Conservation (phyloP, 169 alveolate genomes). For the Cyclospora cayetanensis region DNA sequence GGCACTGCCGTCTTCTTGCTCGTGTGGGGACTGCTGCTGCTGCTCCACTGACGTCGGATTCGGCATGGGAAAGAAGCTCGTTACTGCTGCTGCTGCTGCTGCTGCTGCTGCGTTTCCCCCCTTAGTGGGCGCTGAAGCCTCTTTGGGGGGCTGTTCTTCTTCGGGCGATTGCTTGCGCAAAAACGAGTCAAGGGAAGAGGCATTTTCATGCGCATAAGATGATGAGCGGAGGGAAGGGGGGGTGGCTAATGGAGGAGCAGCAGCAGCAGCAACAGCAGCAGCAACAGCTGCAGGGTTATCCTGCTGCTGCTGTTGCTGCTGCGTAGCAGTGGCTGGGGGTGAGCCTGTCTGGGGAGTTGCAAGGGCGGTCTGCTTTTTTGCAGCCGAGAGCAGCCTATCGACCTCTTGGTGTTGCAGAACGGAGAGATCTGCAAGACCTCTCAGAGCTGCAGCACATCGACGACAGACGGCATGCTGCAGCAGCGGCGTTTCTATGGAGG, state of each 20-base stretch:
- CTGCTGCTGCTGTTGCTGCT: slow-evolving; percentile 5
- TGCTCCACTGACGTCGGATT: background rate
- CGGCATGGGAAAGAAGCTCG: too few species aligned
- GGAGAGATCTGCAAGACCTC: slow-evolving; percentile 54
- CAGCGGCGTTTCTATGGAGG: slow-evolving; percentile 64
- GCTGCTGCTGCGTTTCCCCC: background rate
- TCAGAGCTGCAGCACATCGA: slow-evolving; percentile 65
- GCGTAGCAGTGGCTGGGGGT: too few species aligned
- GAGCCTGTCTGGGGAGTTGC: too few species aligned
- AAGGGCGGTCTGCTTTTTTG: slow-evolving; percentile 31
- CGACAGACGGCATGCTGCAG: slow-evolving; percentile 66
- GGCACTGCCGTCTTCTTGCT: slow-evolving; percentile 17
- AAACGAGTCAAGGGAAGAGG: too few species aligned
- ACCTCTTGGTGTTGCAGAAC: slow-evolving; percentile 62
- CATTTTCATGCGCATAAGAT: too few species aligned
- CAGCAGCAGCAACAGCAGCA: background rate
- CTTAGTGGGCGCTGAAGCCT: too few species aligned
- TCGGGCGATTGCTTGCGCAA: too few species aligned
- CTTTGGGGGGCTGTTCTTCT: too few species aligned
- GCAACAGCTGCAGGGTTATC: background rate
- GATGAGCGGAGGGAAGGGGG: too few species aligned
- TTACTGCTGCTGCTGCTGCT: slow-evolving; percentile 15
- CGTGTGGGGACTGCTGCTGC: slow-evolving; percentile 4
- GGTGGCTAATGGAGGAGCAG: background rate
- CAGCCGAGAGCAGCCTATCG: slow-evolving; percentile 33